Base-by-base conservation (phyloP, 75 land plant species). In the Pinus taeda region DNA sequence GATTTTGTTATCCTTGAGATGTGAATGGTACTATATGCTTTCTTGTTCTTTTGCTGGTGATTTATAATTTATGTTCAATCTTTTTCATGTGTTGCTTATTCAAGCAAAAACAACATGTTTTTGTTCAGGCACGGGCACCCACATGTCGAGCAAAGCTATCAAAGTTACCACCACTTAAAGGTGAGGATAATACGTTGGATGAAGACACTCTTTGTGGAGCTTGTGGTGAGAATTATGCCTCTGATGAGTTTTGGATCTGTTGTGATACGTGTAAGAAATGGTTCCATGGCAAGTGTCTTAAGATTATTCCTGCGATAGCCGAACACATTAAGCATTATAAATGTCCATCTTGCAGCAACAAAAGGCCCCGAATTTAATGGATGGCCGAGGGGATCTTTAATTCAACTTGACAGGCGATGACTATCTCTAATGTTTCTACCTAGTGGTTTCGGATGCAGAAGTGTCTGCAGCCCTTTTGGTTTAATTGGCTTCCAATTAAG, bases 271-370 rank as follows among this genome's bases (percentile, higher is more conserved):
- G 92, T 39, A 86, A 90, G 61, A 80, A 66, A 64, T 90, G 91
- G 91, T 90, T 85, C 74, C 90, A 90, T 78, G 88, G 92, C 4
- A 90, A 90, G 57, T 90, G 91, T 69, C 90, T 90, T 4, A 87
- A 79, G 79, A 88, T 90, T 21, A 90, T 90, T 13, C 90, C 91
- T 64, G 91, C 90, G 12, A 82, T 80, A 78, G 90, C 89, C 1
- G 90, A 90, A 87, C 90, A 87, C 57, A 90, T 88, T 72, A 90
- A 90, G 82, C 86, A 89, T 80, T 89, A 89, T 79, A 89, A 89
- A 73, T 89, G 91, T 70, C 91, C 91, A 9, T 24, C 78, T 29
- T 89, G 91, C 80, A 89, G 91, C 76, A 83, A 60, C 79, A 89
- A 89, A 78, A 81, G 89, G 65, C 75, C 79, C 15, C 76, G 89